phyloP scores from a whole-genome alignment of 225 moss, liverwort and hornwort species.

The Marchantia paleacea region DNA sequence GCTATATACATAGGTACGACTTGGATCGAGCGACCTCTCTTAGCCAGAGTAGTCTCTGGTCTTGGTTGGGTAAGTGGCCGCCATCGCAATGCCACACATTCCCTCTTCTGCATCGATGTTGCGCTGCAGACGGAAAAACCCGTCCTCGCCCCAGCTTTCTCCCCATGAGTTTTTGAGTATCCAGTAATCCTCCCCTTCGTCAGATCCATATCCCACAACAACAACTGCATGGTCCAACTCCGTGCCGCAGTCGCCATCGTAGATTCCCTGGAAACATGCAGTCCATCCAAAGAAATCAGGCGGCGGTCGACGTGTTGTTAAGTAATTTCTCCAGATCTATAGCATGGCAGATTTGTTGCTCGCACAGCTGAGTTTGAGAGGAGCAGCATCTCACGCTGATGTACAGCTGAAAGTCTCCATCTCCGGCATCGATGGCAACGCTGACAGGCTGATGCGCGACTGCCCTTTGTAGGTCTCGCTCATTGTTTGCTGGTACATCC shows the following conservation, averaged over 20 bases:
- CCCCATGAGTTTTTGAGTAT: slow-evolving; percentile 11
- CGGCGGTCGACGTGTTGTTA: too few species aligned
- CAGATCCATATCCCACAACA: slow-evolving; percentile 9
- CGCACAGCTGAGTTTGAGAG: too few species aligned
- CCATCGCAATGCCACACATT: slow-evolving; percentile 17
- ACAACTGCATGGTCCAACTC: slow-evolving; percentile 12
- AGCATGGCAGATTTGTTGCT: too few species aligned
- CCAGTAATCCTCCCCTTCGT: slow-evolving; percentile 5
- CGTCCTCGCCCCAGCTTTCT: slow-evolving; percentile 5
- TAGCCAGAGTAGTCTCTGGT: background rate
- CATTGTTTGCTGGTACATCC: background rate
- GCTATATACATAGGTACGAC: too few species aligned
- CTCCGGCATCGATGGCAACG: background rate
- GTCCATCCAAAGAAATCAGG: too few species aligned
- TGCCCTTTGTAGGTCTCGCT: slow-evolving; percentile 2
- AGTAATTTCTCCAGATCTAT: too few species aligned
- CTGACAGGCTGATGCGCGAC: slow-evolving; percentile 14
- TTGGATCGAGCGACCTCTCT: too few species aligned
- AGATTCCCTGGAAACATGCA: background rate
- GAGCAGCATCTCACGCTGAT: background rate
- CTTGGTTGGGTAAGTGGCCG: background rate
- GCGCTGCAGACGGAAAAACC: background rate
- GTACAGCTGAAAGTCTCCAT: background rate
- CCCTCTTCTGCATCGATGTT: background rate
- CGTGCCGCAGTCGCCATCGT: slow-evolving; percentile 3